Evolutionary conservation across 345 rosid species (phyloP).

Genomic region (Brassica napus): DNA sequence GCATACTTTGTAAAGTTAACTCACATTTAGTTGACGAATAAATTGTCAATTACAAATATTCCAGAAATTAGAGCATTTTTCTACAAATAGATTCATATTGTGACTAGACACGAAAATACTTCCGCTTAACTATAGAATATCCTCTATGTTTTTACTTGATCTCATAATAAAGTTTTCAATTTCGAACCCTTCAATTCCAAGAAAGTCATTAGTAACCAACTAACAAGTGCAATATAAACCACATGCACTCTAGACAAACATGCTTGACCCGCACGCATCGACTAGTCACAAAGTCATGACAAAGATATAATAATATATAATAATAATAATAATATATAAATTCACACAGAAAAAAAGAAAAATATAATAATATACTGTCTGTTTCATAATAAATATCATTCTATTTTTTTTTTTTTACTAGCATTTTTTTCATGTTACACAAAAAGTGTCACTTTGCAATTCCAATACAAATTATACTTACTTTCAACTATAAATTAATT

Average conservation of each 20-base stretch:
- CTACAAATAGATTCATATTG: not conserved
- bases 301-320: not conserved
- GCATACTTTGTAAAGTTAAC: too few relatives aligned
- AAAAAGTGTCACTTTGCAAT: too few relatives aligned
- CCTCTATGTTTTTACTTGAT: not conserved
- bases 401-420: too few relatives aligned
- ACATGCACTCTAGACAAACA: constrained; percentile 2
- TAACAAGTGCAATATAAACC: constrained; percentile 1
- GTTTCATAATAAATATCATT: too few relatives aligned
- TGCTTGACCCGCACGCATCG: constrained; percentile 1
- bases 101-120: too few relatives aligned
- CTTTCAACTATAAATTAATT: too few relatives aligned
- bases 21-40: not conserved
- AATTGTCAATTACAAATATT: too few relatives aligned
- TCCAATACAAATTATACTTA: too few relatives aligned
- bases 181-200: not conserved
- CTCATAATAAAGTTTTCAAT: not conserved
- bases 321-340: not conserved
- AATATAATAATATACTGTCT: too few relatives aligned
- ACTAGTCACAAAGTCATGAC: constrained; percentile 7
- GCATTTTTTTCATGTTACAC: too few relatives aligned
- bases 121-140: too few relatives aligned
- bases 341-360: too few relatives aligned
- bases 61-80: not conserved
- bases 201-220: not conserved